Evolutionary conservation across 2,329 filamentous ascomycete genomes (phyloP), one percentile per base, ranked within the genome.

Genomic region (Epichloe amarillans): DNA sequence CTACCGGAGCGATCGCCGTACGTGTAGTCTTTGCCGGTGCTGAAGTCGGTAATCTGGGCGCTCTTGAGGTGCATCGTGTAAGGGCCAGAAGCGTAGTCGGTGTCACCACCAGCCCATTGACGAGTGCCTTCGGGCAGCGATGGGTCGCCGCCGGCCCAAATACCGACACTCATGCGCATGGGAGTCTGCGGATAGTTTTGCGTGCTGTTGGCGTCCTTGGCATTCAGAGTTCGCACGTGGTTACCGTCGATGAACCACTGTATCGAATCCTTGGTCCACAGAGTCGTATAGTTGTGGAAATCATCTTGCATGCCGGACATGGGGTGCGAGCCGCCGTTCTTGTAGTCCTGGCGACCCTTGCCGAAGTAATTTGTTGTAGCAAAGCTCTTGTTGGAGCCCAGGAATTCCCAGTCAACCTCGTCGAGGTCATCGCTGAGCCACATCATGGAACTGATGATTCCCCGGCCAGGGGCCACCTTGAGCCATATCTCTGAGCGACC

Each of bases 381-480:
- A 36, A 74, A 68, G 15, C 73, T 78, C 50, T 70, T 67, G 61
- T 87, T 83, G 51, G 75, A 75, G 44, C 87, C 87, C 52, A 88
- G 75, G 61, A 87, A 86, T 63, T 93, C 87, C 79, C 87, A 91
- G 62, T 95, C 89, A 40, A 95, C 82, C 68, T 95, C 88, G 64
- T 95, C 89, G 14, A 91, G 75, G 59, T 89, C 83, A 58, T 93
- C 84, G 47, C 85, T 91, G 57, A 93, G 75, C 66, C 91, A 76
- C 63, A 95, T 90, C 61, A 94, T 83, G 54, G 86, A 82, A 61
- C 83, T 88, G 59, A 95, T 79, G 55, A 95, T 83, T 48, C 89
- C 89, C 7, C 70, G 71, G 17, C 89, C 89, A 1, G 73, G 69
- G 0, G 89, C 82, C 4, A 86, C 85, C 70, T 88, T 87, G 72